Percentiles rank a stretch among this genome's conserved stretches.
Conservation (phyloP, 805 yeast genomes). For the Barnettozyma populi region DNA sequence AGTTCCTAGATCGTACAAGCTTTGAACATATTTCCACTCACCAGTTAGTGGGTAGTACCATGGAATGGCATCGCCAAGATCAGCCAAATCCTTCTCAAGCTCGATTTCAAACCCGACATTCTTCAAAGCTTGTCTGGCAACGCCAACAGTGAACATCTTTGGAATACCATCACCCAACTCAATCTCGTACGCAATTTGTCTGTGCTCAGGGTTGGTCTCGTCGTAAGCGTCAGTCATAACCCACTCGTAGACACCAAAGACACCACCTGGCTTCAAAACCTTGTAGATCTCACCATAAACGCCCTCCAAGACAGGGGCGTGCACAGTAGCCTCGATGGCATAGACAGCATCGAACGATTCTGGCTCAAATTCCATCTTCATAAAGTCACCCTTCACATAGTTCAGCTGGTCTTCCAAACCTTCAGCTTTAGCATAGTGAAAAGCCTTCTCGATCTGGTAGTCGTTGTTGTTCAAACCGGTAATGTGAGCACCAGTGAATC, state of each 20-base stretch:
- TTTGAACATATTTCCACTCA: constrained; percentile 83
- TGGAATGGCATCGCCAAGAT: constrained; percentile 75
- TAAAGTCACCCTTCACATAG: constrained; percentile 95
- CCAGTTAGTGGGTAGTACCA: constrained; percentile 98
- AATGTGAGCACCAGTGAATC: constrained; percentile 82
- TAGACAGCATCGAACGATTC: constrained; percentile 92
- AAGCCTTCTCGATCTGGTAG: constrained; percentile 91
- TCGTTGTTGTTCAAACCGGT: constrained; percentile 96
- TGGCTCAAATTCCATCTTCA: constrained; percentile 96
- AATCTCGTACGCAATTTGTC: constrained; percentile 93
- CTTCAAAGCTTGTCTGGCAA: constrained; percentile 82
- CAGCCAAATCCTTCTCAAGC: constrained; percentile 78
- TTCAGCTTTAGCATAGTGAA: constrained; percentile 62
- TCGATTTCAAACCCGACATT: constrained; percentile 82
- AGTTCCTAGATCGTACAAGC: constrained; percentile 70
- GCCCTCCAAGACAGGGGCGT: constrained; percentile 94
- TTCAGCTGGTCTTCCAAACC: constrained; percentile 68
- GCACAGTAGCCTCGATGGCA: constrained; percentile 98
- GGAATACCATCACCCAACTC: constrained; percentile 99
- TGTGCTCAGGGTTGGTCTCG: constrained; percentile 80
- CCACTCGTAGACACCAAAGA: constrained; percentile 98
- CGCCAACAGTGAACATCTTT: constrained; percentile 82
- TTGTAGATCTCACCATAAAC: constrained; percentile 92
- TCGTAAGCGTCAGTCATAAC: constrained; percentile 95
- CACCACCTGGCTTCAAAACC: constrained; percentile 96